Evolutionary conservation across 495 filamentous ascomycete species (phyloP).

Genomic region (Patellaria atrata): DNA sequence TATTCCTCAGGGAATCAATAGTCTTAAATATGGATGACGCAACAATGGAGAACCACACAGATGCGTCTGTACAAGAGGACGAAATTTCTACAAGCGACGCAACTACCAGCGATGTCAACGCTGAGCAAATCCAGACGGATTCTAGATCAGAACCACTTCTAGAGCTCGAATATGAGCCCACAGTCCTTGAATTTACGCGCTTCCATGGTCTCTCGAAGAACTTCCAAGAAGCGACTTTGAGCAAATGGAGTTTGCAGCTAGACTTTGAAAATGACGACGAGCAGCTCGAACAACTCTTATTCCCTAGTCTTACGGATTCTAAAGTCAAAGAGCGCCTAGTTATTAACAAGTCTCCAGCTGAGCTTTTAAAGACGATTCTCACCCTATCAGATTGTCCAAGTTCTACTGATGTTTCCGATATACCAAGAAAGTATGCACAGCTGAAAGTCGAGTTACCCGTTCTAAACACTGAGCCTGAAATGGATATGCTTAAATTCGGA

Average conservation of each 20-base stretch:
- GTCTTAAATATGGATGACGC: no score
- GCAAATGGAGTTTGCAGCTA: constrained; percentile 1
- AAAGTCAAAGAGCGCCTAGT: constrained; percentile 14
- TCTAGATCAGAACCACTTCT: no score
- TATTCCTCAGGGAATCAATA: no score
- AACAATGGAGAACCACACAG: no score
- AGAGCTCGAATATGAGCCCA: constrained; percentile 18
- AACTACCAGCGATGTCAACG: no score
- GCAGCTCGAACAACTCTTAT: background rate
- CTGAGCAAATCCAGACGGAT: no score
- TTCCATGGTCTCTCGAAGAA: constrained; percentile 19
- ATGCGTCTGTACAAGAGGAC: no score
- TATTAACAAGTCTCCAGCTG: constrained; percentile 9
- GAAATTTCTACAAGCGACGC: no score
- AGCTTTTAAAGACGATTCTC: constrained; percentile 9
- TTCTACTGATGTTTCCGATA: background rate
- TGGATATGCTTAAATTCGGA: constrained; percentile 23
- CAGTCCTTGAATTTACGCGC: constrained; percentile 32
- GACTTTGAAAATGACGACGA: constrained; percentile 11
- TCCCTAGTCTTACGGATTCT: constrained; percentile 5
- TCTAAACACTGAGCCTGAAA: constrained; percentile 18
- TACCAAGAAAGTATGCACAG: background rate
- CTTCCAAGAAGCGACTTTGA: constrained; percentile 3
- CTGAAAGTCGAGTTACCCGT: constrained; percentile 22
- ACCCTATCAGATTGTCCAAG: background rate